Evolutionary conservation across 805 yeast species (phyloP).

Genomic region (Teunomyces panamensis): DNA sequence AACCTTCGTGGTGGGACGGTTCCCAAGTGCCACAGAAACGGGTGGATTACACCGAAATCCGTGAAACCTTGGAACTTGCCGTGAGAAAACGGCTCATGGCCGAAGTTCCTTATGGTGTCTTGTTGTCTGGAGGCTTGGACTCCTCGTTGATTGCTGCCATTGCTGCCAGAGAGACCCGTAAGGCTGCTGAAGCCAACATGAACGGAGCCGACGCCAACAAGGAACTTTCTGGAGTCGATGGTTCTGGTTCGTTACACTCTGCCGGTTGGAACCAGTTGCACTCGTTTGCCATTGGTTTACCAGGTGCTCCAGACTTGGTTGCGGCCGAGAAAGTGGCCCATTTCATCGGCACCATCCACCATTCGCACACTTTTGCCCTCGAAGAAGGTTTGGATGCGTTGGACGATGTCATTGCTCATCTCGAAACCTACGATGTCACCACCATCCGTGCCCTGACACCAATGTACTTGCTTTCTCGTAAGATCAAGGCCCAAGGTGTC

Average conservation of each 20-base stretch:
- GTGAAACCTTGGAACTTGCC: conserved; percentile 84
- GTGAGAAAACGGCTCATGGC: conserved; percentile 99
- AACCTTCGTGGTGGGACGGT: conserved; percentile 94
- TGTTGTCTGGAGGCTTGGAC: conserved; percentile 96
- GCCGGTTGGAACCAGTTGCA: conserved; percentile 81
- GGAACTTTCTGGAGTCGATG: conserved; percentile 90
- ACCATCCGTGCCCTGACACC: conserved; percentile 99
- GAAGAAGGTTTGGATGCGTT: conserved; percentile 97
- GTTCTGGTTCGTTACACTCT: conserved; percentile 74
- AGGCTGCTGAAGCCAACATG: conserved; percentile 44
- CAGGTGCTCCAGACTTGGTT: conserved; percentile 94
- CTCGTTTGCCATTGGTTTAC: conserved; percentile 95
- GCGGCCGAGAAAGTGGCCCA: conserved; percentile 98
- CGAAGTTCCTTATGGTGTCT: conserved; percentile 98
- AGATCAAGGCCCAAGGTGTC: conserved; percentile 98
- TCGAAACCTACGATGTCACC: conserved; percentile 97
- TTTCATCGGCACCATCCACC: conserved; percentile 93
- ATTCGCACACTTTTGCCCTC: conserved; percentile 95
- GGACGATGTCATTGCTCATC: conserved; percentile 88
- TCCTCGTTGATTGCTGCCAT: conserved; percentile 95
- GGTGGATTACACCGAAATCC: conserved; percentile 67
- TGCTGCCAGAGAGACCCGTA: conserved; percentile 92
- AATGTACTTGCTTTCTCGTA: conserved; percentile 92
- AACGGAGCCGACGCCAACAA: conserved; percentile 61
- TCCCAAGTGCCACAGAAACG: conserved; percentile 68